phyloP scores from a whole-genome alignment of 1,139 yeast genomes.

The Zygosaccharomyces pseudobailii region DNA sequence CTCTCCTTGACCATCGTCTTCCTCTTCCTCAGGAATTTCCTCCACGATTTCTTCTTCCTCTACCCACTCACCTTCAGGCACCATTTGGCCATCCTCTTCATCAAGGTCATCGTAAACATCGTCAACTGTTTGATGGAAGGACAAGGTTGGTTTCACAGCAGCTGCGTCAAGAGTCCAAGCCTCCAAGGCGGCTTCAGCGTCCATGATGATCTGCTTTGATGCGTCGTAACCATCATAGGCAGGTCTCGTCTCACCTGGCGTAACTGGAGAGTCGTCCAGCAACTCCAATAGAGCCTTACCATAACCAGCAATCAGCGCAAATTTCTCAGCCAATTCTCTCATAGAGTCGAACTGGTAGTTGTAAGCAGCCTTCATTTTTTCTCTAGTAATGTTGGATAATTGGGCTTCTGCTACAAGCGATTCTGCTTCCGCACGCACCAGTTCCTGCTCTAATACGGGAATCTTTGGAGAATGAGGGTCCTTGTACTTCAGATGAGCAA shows the following conservation, averaged over 20 bases:
- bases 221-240: constrained; percentile 87
- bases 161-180: constrained; percentile 81
- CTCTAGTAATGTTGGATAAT: constrained; percentile 80
- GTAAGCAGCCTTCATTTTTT: constrained; percentile 79
- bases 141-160: constrained; percentile 73
- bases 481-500: constrained; percentile 76
- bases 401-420: constrained; percentile 89
- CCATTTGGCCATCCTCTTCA: constrained; percentile 40
- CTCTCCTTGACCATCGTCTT: not conserved
- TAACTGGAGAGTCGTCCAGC: constrained; percentile 78
- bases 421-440: constrained; percentile 89
- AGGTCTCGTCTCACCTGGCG: constrained; percentile 89
- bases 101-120: constrained; percentile 59
- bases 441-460: constrained; percentile 76
- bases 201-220: constrained; percentile 78
- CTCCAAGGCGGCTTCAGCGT: constrained; percentile 78
- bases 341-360: constrained; percentile 78
- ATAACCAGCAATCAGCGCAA: constrained; percentile 82
- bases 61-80: constrained; percentile 35
- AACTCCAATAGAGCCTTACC: constrained; percentile 81
- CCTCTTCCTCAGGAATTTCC: not conserved
- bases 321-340: constrained; percentile 78
- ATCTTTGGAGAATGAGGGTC: constrained; percentile 83
- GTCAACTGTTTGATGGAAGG: constrained; percentile 67
- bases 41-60: constrained; percentile 12